A percentile compares a stretch with the other conserved stretches of the same genome.
Evolutionary conservation across 2,329 filamentous ascomycete species (phyloP).

Genomic region (Dothiorella sarmentorum): DNA sequence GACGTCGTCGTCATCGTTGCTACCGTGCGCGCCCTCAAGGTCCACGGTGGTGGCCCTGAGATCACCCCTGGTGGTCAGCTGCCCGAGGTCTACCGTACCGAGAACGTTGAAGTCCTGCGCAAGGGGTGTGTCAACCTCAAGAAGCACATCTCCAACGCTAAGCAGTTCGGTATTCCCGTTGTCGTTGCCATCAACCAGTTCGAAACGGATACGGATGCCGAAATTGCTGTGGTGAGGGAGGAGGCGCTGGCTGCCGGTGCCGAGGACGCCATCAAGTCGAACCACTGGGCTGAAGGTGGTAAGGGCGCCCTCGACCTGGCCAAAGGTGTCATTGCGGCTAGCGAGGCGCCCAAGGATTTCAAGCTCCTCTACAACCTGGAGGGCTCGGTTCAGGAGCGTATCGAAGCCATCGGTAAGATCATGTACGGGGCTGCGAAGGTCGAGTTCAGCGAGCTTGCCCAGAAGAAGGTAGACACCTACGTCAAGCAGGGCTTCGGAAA

Average conservation of each 20-base stretch:
- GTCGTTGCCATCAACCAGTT: slow-evolving; percentile 98
- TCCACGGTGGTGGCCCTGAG: slow-evolving; percentile 93
- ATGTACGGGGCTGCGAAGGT: slow-evolving; percentile 93
- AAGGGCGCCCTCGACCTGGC: slow-evolving; percentile 86
- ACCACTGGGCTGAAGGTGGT: slow-evolving; percentile 96
- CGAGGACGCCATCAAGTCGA: slow-evolving; percentile 87
- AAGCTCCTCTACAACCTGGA: slow-evolving; percentile 81
- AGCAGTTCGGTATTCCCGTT: slow-evolving; percentile 84
- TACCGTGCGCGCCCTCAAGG: slow-evolving; percentile 92
- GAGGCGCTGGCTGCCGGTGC: slow-evolving; percentile 89
- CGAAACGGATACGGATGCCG: slow-evolving; percentile 86
- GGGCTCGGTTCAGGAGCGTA: slow-evolving; percentile 76
- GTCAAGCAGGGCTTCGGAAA: slow-evolving; percentile 88
- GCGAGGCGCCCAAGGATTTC: slow-evolving; percentile 77
- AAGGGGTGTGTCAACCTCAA: slow-evolving; percentile 89
- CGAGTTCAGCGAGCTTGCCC: slow-evolving; percentile 89
- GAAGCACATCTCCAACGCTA: slow-evolving; percentile 93
- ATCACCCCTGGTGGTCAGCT: slow-evolving; percentile 83
- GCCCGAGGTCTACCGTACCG: slow-evolving; percentile 83
- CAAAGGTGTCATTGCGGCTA: slow-evolving; percentile 77
- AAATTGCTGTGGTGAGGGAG: slow-evolving; percentile 83
- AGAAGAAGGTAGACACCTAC: slow-evolving; percentile 95
- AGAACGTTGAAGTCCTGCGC: slow-evolving; percentile 88
- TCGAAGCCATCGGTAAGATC: slow-evolving; percentile 82
- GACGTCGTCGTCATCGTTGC: slow-evolving; percentile 95